A percentile compares a stretch with the other conserved stretches of the same genome.
phyloP scores from a whole-genome alignment of 2,329 filamentous ascomycete genomes.

The Colletotrichum sp. region DNA sequence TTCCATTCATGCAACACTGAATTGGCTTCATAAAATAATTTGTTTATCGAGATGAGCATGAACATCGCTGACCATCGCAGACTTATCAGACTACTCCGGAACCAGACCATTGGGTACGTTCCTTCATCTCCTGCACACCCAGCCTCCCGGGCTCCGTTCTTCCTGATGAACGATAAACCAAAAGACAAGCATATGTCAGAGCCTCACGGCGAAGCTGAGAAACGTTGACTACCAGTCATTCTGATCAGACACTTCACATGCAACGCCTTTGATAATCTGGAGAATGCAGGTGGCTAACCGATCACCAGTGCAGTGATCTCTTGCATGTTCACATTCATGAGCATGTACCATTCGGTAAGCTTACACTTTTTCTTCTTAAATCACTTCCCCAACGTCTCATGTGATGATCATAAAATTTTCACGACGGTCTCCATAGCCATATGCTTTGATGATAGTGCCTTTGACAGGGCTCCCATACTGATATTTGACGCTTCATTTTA shows the following conservation, averaged over 20 bases:
- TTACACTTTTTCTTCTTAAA: too few relatives aligned
- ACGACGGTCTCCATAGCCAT: slow-evolving; percentile 25
- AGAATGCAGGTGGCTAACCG: background rate
- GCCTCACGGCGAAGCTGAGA: slow-evolving; percentile 25
- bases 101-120: background rate
- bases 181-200: slow-evolving; percentile 28
- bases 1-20: slow-evolving; percentile 66
- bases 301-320: background rate
- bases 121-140: background rate
- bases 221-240: slow-evolving; percentile 20
- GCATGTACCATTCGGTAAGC: background rate
- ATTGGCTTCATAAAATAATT: slow-evolving; percentile 8
- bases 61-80: slow-evolving; percentile 16
- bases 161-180: slow-evolving; percentile 24
- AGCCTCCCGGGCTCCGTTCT: slow-evolving; percentile 14
- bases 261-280: background rate
- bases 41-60: background rate
- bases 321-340: background rate
- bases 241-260: slow-evolving; percentile 17
- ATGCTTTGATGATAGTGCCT: slow-evolving; percentile 25
- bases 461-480: slow-evolving; percentile 23
- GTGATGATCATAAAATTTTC: slow-evolving; percentile 24
- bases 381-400: background rate
- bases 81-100: background rate
- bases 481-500: slow-evolving; percentile 11